Base-by-base conservation (phyloP, 2,329 filamentous ascomycete genomes). In the Sporothrix protearum region DNA sequence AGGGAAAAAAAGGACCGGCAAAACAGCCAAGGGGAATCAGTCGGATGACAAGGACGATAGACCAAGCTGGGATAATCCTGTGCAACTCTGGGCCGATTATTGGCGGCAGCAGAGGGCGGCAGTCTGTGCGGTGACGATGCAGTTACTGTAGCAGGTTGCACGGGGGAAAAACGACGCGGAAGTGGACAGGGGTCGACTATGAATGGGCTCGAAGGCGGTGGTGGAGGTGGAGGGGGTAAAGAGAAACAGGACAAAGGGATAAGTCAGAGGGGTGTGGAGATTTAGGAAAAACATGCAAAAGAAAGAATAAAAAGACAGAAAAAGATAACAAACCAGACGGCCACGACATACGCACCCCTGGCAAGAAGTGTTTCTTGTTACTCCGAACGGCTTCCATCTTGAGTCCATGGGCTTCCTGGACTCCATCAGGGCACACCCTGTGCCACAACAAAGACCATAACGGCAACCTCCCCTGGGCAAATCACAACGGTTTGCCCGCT, bases 111-210 rank as follows among this genome's bases (percentile, higher is more conserved):
- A 36, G 14, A 53, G 22, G 45, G 70, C 71, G 66, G 71, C 67
- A 64, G 71, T 66, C 71, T 59, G 67, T 72, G 71, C 67, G 68
- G 47, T 51, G 30, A 63, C 64, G 53, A 71, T 69, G 67, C 57
- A 69, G 25, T 71, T 55, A 25, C 14, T 72, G 71, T 66, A 61
- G 36, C 71, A 72, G 25, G 53, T 45, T 49, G 19, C 57, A 61
- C 28, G 45, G 53, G 25, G 47, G 55, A 51, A 30, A 16, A 42
- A n/a, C n/a, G 7, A 69, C 30, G 16, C 5, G 36, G 49, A n/a
- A 4, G 36, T 30, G 22, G 12, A n/a, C 59, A 36, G 47, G 69
- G 69, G 55, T 49, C n/a, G 61, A 9, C 39, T 16, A 25, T n/a
- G 42, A 25, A 42, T 19, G 42, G 39, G 12, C 12, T 30, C 49